Percentiles rank a stretch among this genome's conserved stretches.
Evolutionary conservation across 345 rosid genomes (phyloP).

Genomic region (Geranium brycei): DNA sequence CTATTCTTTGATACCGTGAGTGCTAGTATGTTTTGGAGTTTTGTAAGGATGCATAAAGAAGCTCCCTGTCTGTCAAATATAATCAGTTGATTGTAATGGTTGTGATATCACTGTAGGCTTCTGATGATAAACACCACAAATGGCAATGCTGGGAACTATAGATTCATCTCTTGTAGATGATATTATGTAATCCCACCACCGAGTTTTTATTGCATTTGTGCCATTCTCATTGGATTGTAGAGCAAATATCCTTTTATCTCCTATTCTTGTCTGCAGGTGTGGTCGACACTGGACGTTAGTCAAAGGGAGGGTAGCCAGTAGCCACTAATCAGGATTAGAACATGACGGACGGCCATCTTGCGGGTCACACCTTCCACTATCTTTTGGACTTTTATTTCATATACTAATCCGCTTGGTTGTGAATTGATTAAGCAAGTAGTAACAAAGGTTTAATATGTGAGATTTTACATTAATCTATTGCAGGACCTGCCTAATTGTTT

Average conservation of each 20-base stretch:
- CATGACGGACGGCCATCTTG: background rate
- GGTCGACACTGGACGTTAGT: too few species aligned
- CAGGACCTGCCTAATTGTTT: background rate
- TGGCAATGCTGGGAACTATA: background rate
- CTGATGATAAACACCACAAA: too few species aligned
- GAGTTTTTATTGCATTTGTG: too few species aligned
- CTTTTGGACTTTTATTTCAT: background rate
- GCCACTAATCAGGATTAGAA: background rate
- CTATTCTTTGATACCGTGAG: background rate
- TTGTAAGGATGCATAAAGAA: background rate
- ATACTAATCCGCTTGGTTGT: background rate
- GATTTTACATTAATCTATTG: background rate
- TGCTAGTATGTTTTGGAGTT: background rate
- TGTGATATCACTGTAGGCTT: too few species aligned
- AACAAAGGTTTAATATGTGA: background rate
- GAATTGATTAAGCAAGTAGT: background rate
- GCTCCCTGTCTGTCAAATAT: background rate
- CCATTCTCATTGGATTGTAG: too few species aligned
- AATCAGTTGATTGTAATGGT: background rate
- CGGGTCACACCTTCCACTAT: background rate
- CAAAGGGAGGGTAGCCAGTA: background rate
- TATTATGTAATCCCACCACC: background rate
- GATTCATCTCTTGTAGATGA: background rate
- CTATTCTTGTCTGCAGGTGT: background rate
- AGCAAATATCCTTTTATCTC: background rate